Evolutionary conservation across 2,329 filamentous ascomycete genomes (phyloP).

Genomic region (Aspergillus awamori): DNA sequence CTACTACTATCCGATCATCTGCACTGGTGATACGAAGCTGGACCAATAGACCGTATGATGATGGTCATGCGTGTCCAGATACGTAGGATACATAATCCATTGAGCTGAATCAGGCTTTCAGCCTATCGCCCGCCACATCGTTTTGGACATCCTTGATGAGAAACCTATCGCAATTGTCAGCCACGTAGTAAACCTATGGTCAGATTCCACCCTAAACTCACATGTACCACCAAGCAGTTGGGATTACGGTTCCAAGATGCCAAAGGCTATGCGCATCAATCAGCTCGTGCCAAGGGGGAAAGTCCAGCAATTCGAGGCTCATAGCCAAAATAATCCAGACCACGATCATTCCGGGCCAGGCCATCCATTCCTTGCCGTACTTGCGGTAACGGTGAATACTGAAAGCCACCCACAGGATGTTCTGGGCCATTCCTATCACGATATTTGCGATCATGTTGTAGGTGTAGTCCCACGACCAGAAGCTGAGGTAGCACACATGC

Average conservation of each 20-base stretch:
- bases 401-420: conserved; percentile 84
- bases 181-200: conserved; percentile 7
- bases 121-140: conserved; percentile 71
- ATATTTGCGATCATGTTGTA: conserved; percentile 99
- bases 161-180: conserved; percentile 63
- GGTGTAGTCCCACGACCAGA: conserved; percentile 89
- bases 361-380: conserved; percentile 71
- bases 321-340: conserved; percentile 91
- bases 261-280: conserved; percentile 94
- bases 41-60: not conserved
- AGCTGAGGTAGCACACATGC: conserved; percentile 82
- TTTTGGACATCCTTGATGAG: conserved; percentile 82
- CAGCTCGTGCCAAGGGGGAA: conserved; percentile 78
- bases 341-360: conserved; percentile 88
- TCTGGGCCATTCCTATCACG: conserved; percentile 75
- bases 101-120: conserved; percentile 62
- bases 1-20: conserved; percentile 15
- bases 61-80: not conserved
- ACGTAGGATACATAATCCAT: not conserved
- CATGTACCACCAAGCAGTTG: conserved; percentile 92
- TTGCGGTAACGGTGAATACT: conserved; percentile 73
- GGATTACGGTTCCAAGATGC: conserved; percentile 90
- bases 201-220: conserved; percentile 55
- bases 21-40: conserved; percentile 9
- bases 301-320: conserved; percentile 94